A percentile compares a stretch with the other conserved stretches of the same genome.
Conservation (phyloP, 345 rosid genomes). For the Toxicodendron radicans region DNA sequence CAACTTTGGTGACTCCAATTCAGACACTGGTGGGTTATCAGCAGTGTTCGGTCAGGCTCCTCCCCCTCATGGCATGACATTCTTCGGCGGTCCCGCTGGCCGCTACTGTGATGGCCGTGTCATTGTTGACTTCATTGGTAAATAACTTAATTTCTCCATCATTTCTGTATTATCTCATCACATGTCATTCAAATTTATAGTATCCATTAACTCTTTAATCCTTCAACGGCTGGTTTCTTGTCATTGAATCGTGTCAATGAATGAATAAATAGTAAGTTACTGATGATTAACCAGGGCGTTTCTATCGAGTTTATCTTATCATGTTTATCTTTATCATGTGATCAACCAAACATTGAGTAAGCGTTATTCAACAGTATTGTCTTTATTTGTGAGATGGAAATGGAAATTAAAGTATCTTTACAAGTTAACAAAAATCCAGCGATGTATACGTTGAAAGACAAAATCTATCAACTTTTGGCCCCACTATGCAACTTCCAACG, state of each 20-base stretch:
- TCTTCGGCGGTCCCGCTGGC: conserved; percentile 73
- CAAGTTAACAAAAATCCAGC: neutral
- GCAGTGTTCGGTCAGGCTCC: conserved; percentile 80
- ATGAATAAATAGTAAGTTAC: too few relatives aligned
- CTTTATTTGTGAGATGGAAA: neutral
- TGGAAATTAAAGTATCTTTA: neutral
- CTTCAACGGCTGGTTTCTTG: too few relatives aligned
- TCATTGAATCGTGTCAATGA: too few relatives aligned
- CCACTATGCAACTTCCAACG: neutral
- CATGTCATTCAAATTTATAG: too few relatives aligned
- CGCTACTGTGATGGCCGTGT: conserved; percentile 89
- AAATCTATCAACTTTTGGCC: neutral
- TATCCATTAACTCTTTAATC: too few relatives aligned
- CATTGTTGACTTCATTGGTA: conserved; percentile 84
- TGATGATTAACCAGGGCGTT: too few relatives aligned
- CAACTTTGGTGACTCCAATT: conserved; percentile 94
- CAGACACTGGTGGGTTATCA: conserved; percentile 89
- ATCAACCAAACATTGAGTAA: too few relatives aligned
- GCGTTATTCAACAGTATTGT: neutral
- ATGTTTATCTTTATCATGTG: too few relatives aligned
- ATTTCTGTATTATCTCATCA: neutral
- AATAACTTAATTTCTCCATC: too few relatives aligned
- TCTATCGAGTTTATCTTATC: too few relatives aligned
- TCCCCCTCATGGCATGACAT: conserved; percentile 68
- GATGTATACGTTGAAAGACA: neutral